These are phyloP conservation scores for Chalciporus piperatus DNA, from an alignment of 768 basidiomycete species.

Conservation along the genomic window DNA sequence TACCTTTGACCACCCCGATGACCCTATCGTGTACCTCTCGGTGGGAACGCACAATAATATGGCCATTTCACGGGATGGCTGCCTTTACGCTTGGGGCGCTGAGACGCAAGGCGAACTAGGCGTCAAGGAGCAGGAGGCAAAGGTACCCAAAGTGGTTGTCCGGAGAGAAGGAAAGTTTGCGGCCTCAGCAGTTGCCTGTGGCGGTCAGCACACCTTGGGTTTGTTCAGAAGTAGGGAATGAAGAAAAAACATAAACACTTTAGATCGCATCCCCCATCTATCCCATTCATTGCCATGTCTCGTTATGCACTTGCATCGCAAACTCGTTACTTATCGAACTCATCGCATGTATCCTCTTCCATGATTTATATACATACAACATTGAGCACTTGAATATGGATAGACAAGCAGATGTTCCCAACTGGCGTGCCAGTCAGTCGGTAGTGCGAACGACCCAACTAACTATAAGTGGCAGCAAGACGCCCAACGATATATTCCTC, in stretches of 20 bases:
- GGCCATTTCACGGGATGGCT: conserved; percentile 64
- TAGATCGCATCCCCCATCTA: conserved; percentile 15
- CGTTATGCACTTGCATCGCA: conserved; percentile 16
- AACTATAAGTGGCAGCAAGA: conserved; percentile 56
- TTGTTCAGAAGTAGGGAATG: conserved; percentile 62
- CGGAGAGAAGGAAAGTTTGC: conserved; percentile 67
- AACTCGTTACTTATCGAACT: conserved; percentile 17
- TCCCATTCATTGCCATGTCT: conserved; percentile 15
- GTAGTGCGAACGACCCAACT: conserved; percentile 6
- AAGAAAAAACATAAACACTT: conserved; percentile 2
- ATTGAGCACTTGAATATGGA: conserved; percentile 1
- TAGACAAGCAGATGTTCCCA: conserved; percentile 6
- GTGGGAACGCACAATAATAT: conserved; percentile 73
- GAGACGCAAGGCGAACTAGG: conserved; percentile 78
- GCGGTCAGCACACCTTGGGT: conserved; percentile 76
- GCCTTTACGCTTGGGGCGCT: conserved; percentile 75
- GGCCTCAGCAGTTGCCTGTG: conserved; percentile 55
- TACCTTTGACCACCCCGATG: conserved; percentile 58
- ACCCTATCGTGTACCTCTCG: conserved; percentile 63
- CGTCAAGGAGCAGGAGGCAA: conserved; percentile 56
- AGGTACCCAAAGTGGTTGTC: conserved; percentile 65
- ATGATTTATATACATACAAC: conserved; percentile 12
- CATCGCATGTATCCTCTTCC: conserved; percentile 14
- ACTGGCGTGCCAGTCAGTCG: not conserved
- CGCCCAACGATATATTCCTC: conserved; percentile 77